phyloP scores from a whole-genome alignment of 2,329 filamentous ascomycete species.

The Fusarium verrucosum region DNA sequence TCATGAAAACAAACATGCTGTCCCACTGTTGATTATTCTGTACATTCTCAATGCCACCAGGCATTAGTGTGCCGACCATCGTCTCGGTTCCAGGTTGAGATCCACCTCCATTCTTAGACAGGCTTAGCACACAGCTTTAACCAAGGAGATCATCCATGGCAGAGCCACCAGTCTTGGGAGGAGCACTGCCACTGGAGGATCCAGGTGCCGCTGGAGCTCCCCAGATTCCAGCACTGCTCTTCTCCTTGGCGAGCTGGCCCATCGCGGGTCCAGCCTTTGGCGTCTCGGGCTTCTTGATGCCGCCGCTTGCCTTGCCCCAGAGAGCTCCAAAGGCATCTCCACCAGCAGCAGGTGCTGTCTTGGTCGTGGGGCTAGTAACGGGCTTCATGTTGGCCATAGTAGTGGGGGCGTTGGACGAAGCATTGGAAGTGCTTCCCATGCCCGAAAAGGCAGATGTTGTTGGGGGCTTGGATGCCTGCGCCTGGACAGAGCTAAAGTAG shows the following conservation, averaged over 20 bases:
- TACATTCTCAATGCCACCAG: conserved; percentile 30
- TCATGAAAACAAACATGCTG: conserved; percentile 48
- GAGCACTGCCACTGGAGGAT: conserved; percentile 40
- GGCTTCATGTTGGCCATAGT: conserved; percentile 60
- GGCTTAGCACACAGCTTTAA: conserved; percentile 37
- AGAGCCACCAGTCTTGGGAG: conserved; percentile 49
- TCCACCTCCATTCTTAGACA: conserved; percentile 16
- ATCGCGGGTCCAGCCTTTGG: conserved; percentile 76
- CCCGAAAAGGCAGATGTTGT: conserved; percentile 45
- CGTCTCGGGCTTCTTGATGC: conserved; percentile 76
- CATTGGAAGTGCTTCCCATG: conserved; percentile 42
- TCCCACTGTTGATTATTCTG: conserved; percentile 38
- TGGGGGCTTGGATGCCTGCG: conserved; percentile 45
- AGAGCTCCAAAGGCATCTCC: conserved; percentile 91
- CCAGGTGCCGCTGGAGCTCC: conserved; percentile 69
- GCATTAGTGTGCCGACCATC: conserved; percentile 9
- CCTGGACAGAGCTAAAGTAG: conserved; percentile 88
- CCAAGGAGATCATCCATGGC: conserved; percentile 61
- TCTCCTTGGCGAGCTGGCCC: conserved; percentile 97
- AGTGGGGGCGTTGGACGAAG: conserved; percentile 49
- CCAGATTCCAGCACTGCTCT: conserved; percentile 95
- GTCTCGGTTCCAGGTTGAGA: conserved; percentile 30
- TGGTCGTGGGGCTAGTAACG: conserved; percentile 58
- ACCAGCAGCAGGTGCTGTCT: conserved; percentile 64
- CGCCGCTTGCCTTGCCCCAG: conserved; percentile 78